These are phyloP conservation scores for Colletotrichum chlorophyti DNA, from an alignment of 2,329 filamentous ascomycete genomes.

Conservation along the genomic window DNA sequence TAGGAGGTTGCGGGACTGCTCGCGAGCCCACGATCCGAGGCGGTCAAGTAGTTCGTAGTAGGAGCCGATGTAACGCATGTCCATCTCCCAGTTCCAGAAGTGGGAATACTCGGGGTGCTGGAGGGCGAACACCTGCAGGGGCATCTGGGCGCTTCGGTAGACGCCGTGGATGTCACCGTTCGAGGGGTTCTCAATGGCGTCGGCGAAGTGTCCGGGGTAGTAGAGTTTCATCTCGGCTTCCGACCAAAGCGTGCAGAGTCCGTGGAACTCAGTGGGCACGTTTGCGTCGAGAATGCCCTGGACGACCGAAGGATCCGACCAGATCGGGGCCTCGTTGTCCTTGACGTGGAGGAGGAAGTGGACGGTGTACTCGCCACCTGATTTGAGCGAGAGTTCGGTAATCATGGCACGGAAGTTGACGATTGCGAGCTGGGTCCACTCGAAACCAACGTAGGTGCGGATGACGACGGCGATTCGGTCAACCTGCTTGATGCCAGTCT, in stretches of 20 bases:
- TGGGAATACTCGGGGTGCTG: constrained; percentile 69
- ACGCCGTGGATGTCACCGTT: constrained; percentile 70
- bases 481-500: constrained; percentile 46
- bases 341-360: constrained; percentile 88
- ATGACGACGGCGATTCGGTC: constrained; percentile 78
- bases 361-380: constrained; percentile 81
- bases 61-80: constrained; percentile 69
- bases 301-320: constrained; percentile 78
- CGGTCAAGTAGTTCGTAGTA: constrained; percentile 78
- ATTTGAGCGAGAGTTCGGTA: constrained; percentile 77
- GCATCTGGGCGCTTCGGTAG: constrained; percentile 69
- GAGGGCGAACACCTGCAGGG: constrained; percentile 69
- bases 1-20: constrained; percentile 73
- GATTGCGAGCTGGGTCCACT: constrained; percentile 79
- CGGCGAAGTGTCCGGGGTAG: constrained; percentile 75
- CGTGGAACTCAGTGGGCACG: constrained; percentile 76
- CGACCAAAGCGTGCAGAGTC: constrained; percentile 83
- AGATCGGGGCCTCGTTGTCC: constrained; percentile 79
- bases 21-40: constrained; percentile 68
- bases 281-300: constrained; percentile 72
- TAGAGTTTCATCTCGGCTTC: constrained; percentile 83
- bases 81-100: constrained; percentile 77
- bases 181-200: constrained; percentile 66
- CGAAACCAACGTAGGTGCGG: constrained; percentile 80
- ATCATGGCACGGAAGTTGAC: constrained; percentile 84